Percentiles rank a stretch among this genome's conserved stretches.
These are phyloP conservation scores for Globisporangium viniferum DNA, from an alignment of 352 stramenopile genomes.

Conservation along the genomic window DNA sequence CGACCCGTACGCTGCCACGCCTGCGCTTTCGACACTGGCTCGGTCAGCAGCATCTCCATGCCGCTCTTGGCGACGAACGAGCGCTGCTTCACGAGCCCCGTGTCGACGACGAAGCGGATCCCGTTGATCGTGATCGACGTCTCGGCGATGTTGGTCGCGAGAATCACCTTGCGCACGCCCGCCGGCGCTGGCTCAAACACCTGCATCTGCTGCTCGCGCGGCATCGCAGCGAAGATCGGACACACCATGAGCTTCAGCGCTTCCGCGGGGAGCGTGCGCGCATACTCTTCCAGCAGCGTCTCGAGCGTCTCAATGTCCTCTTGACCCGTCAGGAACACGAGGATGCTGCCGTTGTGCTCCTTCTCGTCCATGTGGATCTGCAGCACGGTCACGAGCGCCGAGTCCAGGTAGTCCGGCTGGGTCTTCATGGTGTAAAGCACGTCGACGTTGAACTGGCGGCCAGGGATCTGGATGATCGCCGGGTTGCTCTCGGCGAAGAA, in stretches of 20 bases:
- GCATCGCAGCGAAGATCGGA: constrained; percentile 95
- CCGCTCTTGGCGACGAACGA: constrained; percentile 85
- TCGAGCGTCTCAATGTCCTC: constrained; percentile 95
- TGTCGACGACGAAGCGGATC: constrained; percentile 87
- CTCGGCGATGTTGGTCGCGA: constrained; percentile 96
- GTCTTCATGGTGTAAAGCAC: constrained; percentile 88
- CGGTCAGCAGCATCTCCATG: constrained; percentile 87
- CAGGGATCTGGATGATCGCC: constrained; percentile 83
- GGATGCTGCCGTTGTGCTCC: constrained; percentile 82
- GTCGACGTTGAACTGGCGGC: constrained; percentile 88
- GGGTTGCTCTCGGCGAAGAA: constrained; percentile 92
- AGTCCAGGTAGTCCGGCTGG: constrained; percentile 88
- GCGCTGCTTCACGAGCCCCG: constrained; percentile 85
- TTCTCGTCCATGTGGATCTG: constrained; percentile 89
- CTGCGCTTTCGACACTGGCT: constrained; percentile 87
- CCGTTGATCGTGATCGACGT: constrained; percentile 99
- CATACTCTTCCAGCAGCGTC: constrained; percentile 82
- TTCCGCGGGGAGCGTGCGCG: constrained; percentile 60
- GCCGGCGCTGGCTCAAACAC: constrained; percentile 87
- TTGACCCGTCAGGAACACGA: constrained; percentile 95
- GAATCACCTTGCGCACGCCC: constrained; percentile 91
- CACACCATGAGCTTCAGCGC: constrained; percentile 86
- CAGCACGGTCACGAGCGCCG: constrained; percentile 82
- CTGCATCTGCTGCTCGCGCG: constrained; percentile 92
- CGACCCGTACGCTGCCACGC: constrained; percentile 89